phyloP scores from a whole-genome alignment of 768 basidiomycete species.

The Suillus cothurnatus region DNA sequence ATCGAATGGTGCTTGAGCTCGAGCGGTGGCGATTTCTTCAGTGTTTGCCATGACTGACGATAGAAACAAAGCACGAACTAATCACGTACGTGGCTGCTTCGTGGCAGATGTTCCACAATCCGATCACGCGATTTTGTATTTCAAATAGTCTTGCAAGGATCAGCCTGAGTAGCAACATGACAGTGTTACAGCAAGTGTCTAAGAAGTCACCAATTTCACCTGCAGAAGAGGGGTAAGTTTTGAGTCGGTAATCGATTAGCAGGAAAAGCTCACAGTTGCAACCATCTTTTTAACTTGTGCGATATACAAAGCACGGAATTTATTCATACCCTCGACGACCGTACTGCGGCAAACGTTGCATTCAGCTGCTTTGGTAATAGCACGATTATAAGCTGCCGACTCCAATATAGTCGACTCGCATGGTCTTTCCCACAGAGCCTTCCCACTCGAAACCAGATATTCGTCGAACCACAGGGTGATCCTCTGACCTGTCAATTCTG shows the following conservation, averaged over 20 bases:
- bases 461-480: conserved; percentile 1
- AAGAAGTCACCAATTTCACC: conserved; percentile 1
- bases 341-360: background rate
- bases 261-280: conserved; percentile 9
- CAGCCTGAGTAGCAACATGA: background rate
- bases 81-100: too few species aligned
- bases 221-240: conserved; percentile 8
- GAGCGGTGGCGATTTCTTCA: background rate
- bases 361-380: background rate
- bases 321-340: background rate
- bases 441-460: conserved; percentile 7
- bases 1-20: conserved; percentile 12
- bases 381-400: background rate
- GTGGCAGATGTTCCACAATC: too few species aligned
- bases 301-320: conserved; percentile 4
- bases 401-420: conserved; percentile 3
- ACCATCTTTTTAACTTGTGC: conserved; percentile 1
- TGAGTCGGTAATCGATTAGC: background rate
- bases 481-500: background rate
- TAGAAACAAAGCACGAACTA: too few species aligned
- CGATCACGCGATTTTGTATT: background rate
- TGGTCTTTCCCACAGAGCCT: conserved; percentile 1
- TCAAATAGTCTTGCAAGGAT: background rate
- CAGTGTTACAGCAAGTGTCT: background rate
- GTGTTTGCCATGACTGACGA: background rate